Conservation (phyloP, 441 rosid species). For the Hura crepitans region DNA sequence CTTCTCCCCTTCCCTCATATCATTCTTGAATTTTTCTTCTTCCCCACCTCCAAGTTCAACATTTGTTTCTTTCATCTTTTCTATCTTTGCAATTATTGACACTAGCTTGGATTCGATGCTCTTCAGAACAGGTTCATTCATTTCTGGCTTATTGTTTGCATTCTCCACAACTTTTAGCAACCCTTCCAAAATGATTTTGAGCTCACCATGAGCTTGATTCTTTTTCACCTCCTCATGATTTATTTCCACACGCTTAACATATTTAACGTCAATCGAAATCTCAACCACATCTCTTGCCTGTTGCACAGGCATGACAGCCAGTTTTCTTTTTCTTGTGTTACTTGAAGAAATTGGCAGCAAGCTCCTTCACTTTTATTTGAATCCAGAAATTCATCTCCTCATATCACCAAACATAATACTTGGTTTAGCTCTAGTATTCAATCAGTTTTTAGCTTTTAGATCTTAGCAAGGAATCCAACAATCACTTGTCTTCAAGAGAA, state of each 20-base stretch:
- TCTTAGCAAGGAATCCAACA: not conserved
- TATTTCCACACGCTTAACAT: not conserved
- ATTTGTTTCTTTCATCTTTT: not conserved
- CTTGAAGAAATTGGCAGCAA: too few species aligned
- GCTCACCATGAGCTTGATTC: not conserved
- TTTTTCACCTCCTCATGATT: not conserved
- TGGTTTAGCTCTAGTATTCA: too few species aligned
- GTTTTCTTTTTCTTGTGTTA: not conserved
- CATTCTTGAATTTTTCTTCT: not conserved
- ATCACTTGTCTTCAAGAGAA: not conserved
- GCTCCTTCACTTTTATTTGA: too few species aligned
- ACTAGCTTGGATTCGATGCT: not conserved
- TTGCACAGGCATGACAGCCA: not conserved
- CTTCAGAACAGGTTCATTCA: not conserved
- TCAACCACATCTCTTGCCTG: not conserved
- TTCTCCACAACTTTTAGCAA: not conserved
- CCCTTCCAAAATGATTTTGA: not conserved
- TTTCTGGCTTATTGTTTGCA: not conserved
- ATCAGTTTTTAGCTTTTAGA: not conserved
- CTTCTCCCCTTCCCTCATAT: not conserved
- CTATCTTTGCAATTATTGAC: not conserved
- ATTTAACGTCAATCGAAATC: slow-evolving; percentile 10
- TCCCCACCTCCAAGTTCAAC: not conserved
- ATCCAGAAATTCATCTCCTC: not conserved
- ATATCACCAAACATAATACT: not conserved